Evolutionary conservation across 1,139 yeast genomes (phyloP), one percentile per base, ranked within the genome.

Genomic region (Yamadazyma sp.): DNA sequence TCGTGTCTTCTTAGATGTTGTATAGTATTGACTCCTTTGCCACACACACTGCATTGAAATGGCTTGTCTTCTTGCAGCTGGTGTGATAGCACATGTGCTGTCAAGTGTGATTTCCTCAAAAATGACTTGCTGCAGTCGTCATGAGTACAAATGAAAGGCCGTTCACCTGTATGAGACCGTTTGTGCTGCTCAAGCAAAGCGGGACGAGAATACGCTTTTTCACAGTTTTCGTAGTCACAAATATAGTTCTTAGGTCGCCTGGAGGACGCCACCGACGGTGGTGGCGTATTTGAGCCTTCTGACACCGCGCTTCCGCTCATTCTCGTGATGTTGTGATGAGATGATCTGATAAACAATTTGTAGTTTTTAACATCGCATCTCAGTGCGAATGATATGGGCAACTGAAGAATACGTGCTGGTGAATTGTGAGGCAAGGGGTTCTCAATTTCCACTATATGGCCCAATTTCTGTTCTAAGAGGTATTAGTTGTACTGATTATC

Each of bases 1-100:
- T 73, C 90, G 57, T 92, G 99, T 40, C 96, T 72, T 48, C 76
- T 78, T 46, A 89, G 66, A 56, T 90, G 97, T 62, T 92, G 98
- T 35, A 62, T 62, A 0, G 95, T 77, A 44, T 83, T 84, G 40
- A 87, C 85, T 2, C 96, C 96, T 57, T 88, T 88, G 1, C 83
- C 83, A 58, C 99, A 92, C 1, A 73, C 61, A 0, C 80, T 62
- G 53, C 99, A 92, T 39, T 71, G 76, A 53, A 75, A 82, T 0
- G 97, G 96, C 52, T 86, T 86, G 12, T 72, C 76, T 2, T 68
- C 71, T 5, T 76, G 66, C 25, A 64, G 67, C 15, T 64, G 54
- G 53, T 85, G 92, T 11, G 89, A 78, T 20, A 85, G 60, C 45
- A 70, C 47, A 56, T 92, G 99, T 15, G 89, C 78, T 37, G 79